Conservation (phyloP, 495 filamentous ascomycete species). For the Aspergillus funiculosus region DNA sequence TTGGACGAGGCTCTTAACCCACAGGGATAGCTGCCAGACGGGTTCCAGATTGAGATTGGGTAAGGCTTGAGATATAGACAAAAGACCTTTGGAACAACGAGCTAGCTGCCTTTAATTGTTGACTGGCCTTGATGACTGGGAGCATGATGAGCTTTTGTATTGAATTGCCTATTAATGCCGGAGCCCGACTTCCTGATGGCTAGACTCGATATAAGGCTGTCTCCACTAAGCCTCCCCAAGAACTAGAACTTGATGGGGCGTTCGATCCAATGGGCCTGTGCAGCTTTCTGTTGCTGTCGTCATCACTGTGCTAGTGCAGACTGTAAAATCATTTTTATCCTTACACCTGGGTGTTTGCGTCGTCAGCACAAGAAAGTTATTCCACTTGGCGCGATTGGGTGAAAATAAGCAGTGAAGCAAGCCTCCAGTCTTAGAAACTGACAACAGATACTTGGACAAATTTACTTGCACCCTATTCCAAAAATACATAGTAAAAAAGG, state of each 20-base stretch:
- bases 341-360: neutral
- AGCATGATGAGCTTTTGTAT: conserved; percentile 8
- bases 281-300: conserved; percentile 10
- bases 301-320: conserved; percentile 6
- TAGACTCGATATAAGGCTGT: too few species aligned
- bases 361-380: too few species aligned
- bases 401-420: too few species aligned
- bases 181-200: neutral
- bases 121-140: neutral
- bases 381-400: too few species aligned
- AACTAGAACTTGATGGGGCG: neutral
- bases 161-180: neutral
- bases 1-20: too few species aligned
- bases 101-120: too few species aligned
- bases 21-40: too few species aligned
- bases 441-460: too few species aligned
- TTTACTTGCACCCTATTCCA: neutral
- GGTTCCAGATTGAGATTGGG: too few species aligned
- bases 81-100: too few species aligned
- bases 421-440: too few species aligned
- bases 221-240: neutral
- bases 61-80: too few species aligned
- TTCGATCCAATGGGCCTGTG: conserved; percentile 1
- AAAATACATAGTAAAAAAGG: neutral
- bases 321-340: neutral